These are phyloP conservation scores for Rosa lucieae DNA, from an alignment of 306 rosid genomes.

Conservation along the genomic window DNA sequence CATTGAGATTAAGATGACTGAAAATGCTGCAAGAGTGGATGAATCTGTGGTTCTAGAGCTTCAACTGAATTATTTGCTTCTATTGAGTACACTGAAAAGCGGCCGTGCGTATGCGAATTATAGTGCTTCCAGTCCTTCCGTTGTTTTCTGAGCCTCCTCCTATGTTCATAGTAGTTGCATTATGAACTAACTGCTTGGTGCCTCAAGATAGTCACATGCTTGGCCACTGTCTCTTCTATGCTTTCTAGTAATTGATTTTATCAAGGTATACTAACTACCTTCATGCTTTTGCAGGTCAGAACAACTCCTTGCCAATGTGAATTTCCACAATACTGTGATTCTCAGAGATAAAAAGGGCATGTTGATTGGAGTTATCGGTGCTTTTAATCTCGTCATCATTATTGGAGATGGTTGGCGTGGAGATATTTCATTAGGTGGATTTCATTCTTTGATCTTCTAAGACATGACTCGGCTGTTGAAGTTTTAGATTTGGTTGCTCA, in stretches of 20 bases:
- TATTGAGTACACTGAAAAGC: neutral
- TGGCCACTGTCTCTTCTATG: neutral
- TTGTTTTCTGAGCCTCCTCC: neutral
- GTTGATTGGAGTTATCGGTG: neutral
- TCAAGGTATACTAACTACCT: neutral
- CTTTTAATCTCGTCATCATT: neutral
- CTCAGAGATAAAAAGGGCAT: conserved; percentile 38
- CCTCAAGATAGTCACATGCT: neutral
- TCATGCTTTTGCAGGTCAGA: conserved; percentile 53
- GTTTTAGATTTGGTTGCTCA: neutral
- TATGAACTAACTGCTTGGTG: neutral
- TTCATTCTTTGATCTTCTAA: neutral
- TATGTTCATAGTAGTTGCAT: neutral
- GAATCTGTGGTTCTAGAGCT: neutral
- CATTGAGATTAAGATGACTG: neutral
- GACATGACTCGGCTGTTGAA: neutral
- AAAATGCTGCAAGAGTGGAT: neutral
- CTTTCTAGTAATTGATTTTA: neutral
- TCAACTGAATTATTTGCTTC: neutral
- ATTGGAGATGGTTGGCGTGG: neutral
- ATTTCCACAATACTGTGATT: conserved; percentile 64
- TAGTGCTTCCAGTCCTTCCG: neutral
- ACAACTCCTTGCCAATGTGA: conserved; percentile 65
- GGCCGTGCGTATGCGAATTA: neutral
- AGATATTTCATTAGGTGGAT: neutral